Evolutionary conservation across 176 grass and related monocot species (phyloP).

Genomic region (Oryza meyeriana): DNA sequence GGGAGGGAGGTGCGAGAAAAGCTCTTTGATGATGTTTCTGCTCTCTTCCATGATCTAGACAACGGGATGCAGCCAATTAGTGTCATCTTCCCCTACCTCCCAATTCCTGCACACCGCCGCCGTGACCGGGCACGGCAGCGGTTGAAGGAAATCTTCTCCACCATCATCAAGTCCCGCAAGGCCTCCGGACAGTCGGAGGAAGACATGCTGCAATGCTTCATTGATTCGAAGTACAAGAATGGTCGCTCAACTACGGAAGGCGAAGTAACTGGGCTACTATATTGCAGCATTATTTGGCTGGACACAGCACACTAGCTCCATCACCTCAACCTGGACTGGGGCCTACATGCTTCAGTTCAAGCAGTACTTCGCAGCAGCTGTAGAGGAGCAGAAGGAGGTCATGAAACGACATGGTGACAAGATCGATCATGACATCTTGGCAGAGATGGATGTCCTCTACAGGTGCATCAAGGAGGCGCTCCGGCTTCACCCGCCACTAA

Average conservation of each 20-base stretch:
- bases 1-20: slow-evolving; percentile 96
- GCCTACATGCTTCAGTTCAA: slow-evolving; percentile 77
- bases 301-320: slow-evolving; percentile 95
- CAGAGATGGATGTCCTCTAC: slow-evolving; percentile 96
- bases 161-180: slow-evolving; percentile 93
- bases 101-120: slow-evolving; percentile 68
- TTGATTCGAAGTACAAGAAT: slow-evolving; percentile 96
- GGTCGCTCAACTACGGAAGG: slow-evolving; percentile 72
- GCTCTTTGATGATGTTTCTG: slow-evolving; percentile 93
- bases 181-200: slow-evolving; percentile 63
- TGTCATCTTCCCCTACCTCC: slow-evolving; percentile 92
- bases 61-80: slow-evolving; percentile 91
- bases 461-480: slow-evolving; percentile 98
- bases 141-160: slow-evolving; percentile 76
- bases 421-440: slow-evolving; percentile 86
- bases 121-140: slow-evolving; percentile 77
- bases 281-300: slow-evolving; percentile 94
- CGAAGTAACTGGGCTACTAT: slow-evolving; percentile 81
- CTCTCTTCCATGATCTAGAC: slow-evolving; percentile 95
- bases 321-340: slow-evolving; percentile 97
- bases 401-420: slow-evolving; percentile 72
- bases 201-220: slow-evolving; percentile 99
- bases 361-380: slow-evolving; percentile 57
- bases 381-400: slow-evolving; percentile 91
- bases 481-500: slow-evolving; percentile 80